phyloP scores from a whole-genome alignment of 164 flowering plant genomes.

The Annona squamosa region DNA sequence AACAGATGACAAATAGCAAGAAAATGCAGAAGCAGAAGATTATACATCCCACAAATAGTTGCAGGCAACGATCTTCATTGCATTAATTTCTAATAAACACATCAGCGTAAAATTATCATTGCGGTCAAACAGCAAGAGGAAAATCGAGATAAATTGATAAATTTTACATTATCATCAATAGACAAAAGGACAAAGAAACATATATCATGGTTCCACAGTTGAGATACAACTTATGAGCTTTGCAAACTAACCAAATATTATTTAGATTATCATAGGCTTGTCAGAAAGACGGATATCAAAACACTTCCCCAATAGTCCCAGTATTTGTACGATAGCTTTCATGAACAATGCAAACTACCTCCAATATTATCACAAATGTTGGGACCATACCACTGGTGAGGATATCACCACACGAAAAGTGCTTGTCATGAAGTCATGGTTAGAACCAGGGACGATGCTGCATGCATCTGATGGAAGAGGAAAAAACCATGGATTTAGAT shows the following conservation, averaged over 20 bases:
- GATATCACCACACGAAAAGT: slow-evolving; percentile 77
- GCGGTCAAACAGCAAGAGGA: too few species aligned
- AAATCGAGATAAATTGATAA: too few species aligned
- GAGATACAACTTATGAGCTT: too few species aligned
- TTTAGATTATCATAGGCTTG: not conserved
- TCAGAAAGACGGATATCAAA: not conserved
- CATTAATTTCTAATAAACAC: too few species aligned
- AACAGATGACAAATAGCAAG: too few species aligned
- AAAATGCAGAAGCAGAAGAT: too few species aligned
- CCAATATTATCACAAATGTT: not conserved
- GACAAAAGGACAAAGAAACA: too few species aligned
- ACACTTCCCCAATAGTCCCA: not conserved
- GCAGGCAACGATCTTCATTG: too few species aligned
- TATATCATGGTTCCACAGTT: too few species aligned
- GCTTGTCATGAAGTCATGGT: slow-evolving; percentile 69
- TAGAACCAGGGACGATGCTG: slow-evolving; percentile 68
- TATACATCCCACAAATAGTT: too few species aligned
- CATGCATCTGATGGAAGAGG: slow-evolving; percentile 66
- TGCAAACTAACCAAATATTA: not conserved
- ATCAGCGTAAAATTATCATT: too few species aligned
- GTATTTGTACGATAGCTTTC: not conserved
- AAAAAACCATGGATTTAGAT: slow-evolving; percentile 82
- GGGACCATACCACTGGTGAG: slow-evolving; percentile 79
- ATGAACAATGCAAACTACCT: not conserved
- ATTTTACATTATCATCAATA: too few species aligned